Percentiles rank a stretch among this genome's conserved stretches.
Evolutionary conservation across 805 yeast species (phyloP).

Genomic region (Metschnikowia cerradonensis): DNA sequence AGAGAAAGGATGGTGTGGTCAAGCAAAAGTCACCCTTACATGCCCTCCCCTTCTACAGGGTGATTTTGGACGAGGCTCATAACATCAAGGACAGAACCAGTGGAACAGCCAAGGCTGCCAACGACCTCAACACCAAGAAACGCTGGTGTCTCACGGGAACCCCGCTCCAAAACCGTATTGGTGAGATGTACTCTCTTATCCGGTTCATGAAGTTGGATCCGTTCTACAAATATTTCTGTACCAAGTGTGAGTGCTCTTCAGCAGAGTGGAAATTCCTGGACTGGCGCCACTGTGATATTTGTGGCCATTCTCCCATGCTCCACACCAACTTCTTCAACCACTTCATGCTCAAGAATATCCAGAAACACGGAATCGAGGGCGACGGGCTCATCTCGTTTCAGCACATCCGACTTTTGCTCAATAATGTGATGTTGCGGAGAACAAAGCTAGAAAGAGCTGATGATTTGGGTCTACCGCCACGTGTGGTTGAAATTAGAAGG

Average conservation of each 20-base stretch:
- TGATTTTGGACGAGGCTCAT: constrained; percentile 94
- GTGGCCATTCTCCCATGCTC: constrained; percentile 92
- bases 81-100: constrained; percentile 93
- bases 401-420: constrained; percentile 68
- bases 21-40: constrained; percentile 79
- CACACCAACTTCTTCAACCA: constrained; percentile 96
- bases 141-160: constrained; percentile 95
- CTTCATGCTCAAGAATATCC: constrained; percentile 91
- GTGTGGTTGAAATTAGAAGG: constrained; percentile 82
- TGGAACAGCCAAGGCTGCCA: constrained; percentile 91
- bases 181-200: constrained; percentile 90
- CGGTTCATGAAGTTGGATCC: constrained; percentile 83
- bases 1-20: constrained; percentile 62
- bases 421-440: constrained; percentile 85
- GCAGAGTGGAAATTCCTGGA: constrained; percentile 82
- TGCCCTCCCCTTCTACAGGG: constrained; percentile 71
- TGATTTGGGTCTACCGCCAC: constrained; percentile 94
- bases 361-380: constrained; percentile 75
- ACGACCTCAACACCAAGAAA: constrained; percentile 62
- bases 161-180: constrained; percentile 92
- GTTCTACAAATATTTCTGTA: constrained; percentile 84
- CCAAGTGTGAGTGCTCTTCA: constrained; percentile 84
- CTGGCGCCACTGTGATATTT: constrained; percentile 75
- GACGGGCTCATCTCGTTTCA: constrained; percentile 77
- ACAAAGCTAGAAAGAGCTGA: constrained; percentile 96